Evolutionary conservation across 192 early-diverging fungal genomes (phyloP).

Genomic region (Funneliformis geosporum): DNA sequence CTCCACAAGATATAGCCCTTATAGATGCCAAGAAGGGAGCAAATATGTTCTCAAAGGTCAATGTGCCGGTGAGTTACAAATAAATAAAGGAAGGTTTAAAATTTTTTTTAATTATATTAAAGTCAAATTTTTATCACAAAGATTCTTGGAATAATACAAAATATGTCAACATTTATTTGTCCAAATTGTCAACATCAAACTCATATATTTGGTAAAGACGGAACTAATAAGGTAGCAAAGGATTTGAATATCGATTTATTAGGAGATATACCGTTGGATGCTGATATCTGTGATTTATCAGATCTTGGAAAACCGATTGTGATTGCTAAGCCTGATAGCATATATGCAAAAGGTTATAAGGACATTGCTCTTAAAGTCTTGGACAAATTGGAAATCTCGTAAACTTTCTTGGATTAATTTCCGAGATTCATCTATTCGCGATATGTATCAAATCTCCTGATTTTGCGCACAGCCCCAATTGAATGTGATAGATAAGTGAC

Average conservation of each 20-base stretch:
- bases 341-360: conserved; percentile 51
- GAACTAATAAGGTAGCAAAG: conserved; percentile 57
- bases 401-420: no score
- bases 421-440: no score
- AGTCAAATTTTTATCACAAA: conserved; percentile 26
- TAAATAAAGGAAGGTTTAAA: no score
- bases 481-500: no score
- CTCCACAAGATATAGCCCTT: conserved; percentile 89
- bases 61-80: conserved; percentile 76
- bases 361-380: conserved; percentile 51
- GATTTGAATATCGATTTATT: conserved; percentile 68
- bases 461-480: no score
- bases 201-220: conserved; percentile 77
- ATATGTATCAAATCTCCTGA: no score
- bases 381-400: conserved; percentile 35
- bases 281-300: conserved; percentile 67
- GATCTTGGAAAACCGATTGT: conserved; percentile 79
- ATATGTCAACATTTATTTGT: conserved; percentile 84
- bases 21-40: conserved; percentile 77
- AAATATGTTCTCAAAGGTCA: conserved; percentile 81
- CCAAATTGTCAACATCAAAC: conserved; percentile 76
- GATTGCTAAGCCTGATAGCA: conserved; percentile 54
- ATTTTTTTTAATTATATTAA: no score
- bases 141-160: conserved; percentile 87
- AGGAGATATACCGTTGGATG: conserved; percentile 77